Evolutionary conservation across 345 rosid species (phyloP), one percentile per base, ranked within the genome.

Genomic region (Theobroma cacao): DNA sequence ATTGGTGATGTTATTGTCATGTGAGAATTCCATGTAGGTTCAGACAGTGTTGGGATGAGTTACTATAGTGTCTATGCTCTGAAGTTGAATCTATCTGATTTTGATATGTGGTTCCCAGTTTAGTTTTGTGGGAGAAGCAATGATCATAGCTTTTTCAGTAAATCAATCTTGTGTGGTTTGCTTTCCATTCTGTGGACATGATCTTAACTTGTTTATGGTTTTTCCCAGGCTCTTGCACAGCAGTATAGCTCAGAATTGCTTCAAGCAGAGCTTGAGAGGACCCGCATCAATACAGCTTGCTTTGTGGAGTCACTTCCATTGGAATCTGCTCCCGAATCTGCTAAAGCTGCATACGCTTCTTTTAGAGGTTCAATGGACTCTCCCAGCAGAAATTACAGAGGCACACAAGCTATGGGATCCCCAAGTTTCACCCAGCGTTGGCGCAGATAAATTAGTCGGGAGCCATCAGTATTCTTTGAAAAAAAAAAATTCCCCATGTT

Each of bases 231-330:
- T 72, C 85, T 93, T 41, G 92, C 97, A 15, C 93, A 95, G 84
- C 99, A 96, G 80, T 89, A 82, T 73, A 86, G 94, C 79, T 77
- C 91, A 1, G 99, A 94, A 76, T 81, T 96, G 77, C 92, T 96
- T 43, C 97, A 91, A 82, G 33, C 82, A 59, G 99, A 96, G 85
- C 86, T 96, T 9, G 98, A 94, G 87, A 92, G 94, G 76, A 94
- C 99, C 43, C 95, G 95, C n/a, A 80, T 92, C 40, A 96, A 96
- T 80, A 88, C 93, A 7, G 98, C 98, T 75, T 96, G 99, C 84
- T 96, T 96, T 48, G 88, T 82, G 3, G 97, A 91, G 84, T 87
- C 98, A 0, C 84, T 87, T 14, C 86, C 95, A 17, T 71, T 90
- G 81, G 97, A 94, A 59, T 75, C 89, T 0, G 90, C 84, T 67